A percentile compares a stretch with the other conserved stretches of the same genome.
These are phyloP conservation scores for Pouteria glomerata DNA, from an alignment of 148 eudicot genomes.

Conservation along the genomic window DNA sequence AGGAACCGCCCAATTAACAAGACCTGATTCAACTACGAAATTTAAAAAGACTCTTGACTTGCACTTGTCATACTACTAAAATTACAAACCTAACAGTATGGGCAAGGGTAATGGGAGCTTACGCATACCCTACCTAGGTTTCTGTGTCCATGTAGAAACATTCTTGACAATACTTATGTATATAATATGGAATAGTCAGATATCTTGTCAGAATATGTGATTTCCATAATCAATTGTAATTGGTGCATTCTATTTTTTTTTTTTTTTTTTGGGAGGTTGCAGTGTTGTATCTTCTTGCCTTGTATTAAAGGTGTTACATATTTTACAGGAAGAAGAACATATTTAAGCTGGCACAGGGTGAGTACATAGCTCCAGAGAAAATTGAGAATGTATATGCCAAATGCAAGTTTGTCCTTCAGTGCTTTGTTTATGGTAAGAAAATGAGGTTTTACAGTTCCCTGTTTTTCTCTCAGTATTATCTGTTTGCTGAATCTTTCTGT, in stretches of 20 bases:
- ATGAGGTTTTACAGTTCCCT: background rate
- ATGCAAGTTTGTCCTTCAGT: slow-evolving; percentile 80
- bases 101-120: too few species aligned
- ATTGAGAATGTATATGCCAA: slow-evolving; percentile 98
- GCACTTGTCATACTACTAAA: too few species aligned
- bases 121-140: too few species aligned
- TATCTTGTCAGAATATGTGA: background rate
- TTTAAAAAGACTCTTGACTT: too few species aligned
- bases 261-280: background rate
- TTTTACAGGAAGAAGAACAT: slow-evolving; percentile 88
- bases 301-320: too few species aligned
- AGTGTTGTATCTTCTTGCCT: too few species aligned
- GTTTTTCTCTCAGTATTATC: background rate
- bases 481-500: background rate
- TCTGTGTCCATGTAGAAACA: too few species aligned
- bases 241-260: background rate
- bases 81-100: too few species aligned
- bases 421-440: slow-evolving; percentile 76
- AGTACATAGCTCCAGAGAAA: slow-evolving; percentile 97
- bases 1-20: too few species aligned
- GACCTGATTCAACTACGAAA: too few species aligned
- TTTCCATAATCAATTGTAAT: background rate
- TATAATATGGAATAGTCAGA: background rate
- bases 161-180: too few species aligned
- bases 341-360: slow-evolving; percentile 95